Base-by-base conservation (phyloP, 1,284 basidiomycete genomes). In the Takashimella tepidaria region DNA sequence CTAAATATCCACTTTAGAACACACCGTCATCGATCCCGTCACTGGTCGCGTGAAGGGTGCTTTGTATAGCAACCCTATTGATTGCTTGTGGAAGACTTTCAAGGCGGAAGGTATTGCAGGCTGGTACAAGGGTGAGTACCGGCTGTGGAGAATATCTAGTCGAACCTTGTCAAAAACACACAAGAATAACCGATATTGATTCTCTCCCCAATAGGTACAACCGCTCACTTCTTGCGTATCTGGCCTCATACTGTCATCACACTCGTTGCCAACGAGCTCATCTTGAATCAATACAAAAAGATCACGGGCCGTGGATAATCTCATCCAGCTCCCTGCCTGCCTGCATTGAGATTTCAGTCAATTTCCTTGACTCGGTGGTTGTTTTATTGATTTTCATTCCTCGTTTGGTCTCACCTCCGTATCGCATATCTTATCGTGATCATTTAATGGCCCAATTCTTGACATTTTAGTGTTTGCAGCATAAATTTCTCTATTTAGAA, bases 61-160 rank as follows among this genome's bases (percentile, higher is more conserved):
- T 2, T 78, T 96, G 11, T 97, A 96, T 77, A 86, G 82, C 72
- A 93, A 89, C 70, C 93, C 93, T 1, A 84, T 97, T 64, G 92
- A 97, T 68, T 97, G 93, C 75, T 79, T 98, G 48, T 96, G 89
- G 88, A 95, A 97, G 79, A 98, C 93, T 0, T 82, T 90, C 61
- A 88, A 87, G 70, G 80, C 87, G 0, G 95, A 98, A 77, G 95
- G 95, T 41, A 78, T 93, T 10, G 78, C 84, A 42, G 95, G 90
- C 22, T 89, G 87, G 87, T 96, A 97, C 78, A 95, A 95, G 79
- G 91, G 89, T 83, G 54, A 54, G 71, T 57, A n/a, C n/a, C n/a
- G n/a, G n/a, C n/a, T n/a, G n/a, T n/a, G n/a, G n/a, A n/a, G n/a
- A n/a, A n/a, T n/a, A n/a, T n/a, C n/a, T n/a, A n/a, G n/a, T n/a